phyloP scores from a whole-genome alignment of 176 grass and related monocot genomes.

The Triticum dicoccoides region DNA sequence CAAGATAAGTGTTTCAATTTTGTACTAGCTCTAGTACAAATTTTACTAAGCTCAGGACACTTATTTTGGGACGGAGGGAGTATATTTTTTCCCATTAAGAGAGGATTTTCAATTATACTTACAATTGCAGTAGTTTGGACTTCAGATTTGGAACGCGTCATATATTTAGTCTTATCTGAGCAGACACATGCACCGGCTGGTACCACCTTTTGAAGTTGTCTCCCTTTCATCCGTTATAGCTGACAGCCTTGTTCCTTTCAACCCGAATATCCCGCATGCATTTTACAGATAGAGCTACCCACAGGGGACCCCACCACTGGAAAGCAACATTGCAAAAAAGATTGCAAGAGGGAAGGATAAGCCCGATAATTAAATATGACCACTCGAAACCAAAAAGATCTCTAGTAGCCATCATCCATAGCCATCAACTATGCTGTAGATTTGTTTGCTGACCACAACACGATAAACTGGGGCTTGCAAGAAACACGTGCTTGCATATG shows the following conservation, averaged over 20 bases:
- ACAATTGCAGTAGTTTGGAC: not conserved
- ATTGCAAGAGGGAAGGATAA: not conserved
- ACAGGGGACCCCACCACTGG: not conserved
- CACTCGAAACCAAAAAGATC: conserved; percentile 15
- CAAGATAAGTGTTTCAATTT: too few relatives aligned
- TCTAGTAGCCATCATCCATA: not conserved
- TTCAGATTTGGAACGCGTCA: not conserved
- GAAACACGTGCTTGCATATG: not conserved
- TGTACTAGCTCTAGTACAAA: too few relatives aligned
- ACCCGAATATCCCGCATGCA: conserved; percentile 10
- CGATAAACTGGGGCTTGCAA: not conserved
- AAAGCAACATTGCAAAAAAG: not conserved
- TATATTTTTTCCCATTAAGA: too few relatives aligned
- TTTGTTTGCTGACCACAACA: not conserved
- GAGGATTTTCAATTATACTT: too few relatives aligned
- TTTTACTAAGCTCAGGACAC: too few relatives aligned
- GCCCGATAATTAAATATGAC: conserved; percentile 5
- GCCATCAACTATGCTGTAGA: not conserved
- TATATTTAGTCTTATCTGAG: not conserved
- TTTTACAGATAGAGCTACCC: not conserved
- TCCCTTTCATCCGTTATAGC: not conserved
- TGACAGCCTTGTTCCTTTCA: conserved; percentile 17
- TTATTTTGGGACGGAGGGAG: too few relatives aligned
- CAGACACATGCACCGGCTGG: not conserved
- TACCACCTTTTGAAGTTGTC: not conserved